Base-by-base conservation (phyloP, 2,329 filamentous ascomycete genomes). In the Gnomoniopsis sp. region DNA sequence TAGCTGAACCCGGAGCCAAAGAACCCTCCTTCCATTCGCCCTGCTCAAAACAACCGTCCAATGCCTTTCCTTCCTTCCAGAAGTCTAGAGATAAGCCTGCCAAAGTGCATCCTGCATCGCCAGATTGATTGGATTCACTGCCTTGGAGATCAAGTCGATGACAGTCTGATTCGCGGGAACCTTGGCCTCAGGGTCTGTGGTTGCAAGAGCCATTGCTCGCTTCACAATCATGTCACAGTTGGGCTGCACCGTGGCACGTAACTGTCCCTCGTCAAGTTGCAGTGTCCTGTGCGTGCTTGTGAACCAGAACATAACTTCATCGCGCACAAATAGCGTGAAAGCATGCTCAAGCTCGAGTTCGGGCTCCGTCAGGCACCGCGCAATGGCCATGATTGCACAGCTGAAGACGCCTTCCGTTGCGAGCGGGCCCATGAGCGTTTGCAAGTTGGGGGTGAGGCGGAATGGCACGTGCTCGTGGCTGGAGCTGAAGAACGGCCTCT, bases 281-380 rank as follows among this genome's bases (percentile, higher is more conserved):
- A 75, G 72, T 6, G 77, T 73, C 49, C 91, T 85, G 70, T 96
- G 90, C 63, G 79, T 84, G 64, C 87, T 89, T 2, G 90, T 96
- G 66, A 93, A 93, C 95, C 95, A 99, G 76, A 93, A 96, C 65
- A 93, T 93, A 84, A 99, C 96, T 75, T 99, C 95, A 69, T 99
- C 95, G 7, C 95, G 87, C 63, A 99, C 95, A 72, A 98, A 98
- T 60, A 99, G 85, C 58, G 88, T 91, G 52, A 99, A 83, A 61
- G 96, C 91, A 73, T 97, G 93, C 71, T 96, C 95, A n/a, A 99
- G 84, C 73, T 98, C 93, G 68, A 86, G 84, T 70, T 90, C 86
- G 26, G 93, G 91, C 69, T 98, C 93, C 14, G 93, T 96, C 62
- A 99, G 82, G 74, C 91, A 96, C 49, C 95, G 87, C 7, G 93